These are phyloP conservation scores for Harringtonia aguacate DNA, from an alignment of 2,329 filamentous ascomycete species.

Conservation along the genomic window DNA sequence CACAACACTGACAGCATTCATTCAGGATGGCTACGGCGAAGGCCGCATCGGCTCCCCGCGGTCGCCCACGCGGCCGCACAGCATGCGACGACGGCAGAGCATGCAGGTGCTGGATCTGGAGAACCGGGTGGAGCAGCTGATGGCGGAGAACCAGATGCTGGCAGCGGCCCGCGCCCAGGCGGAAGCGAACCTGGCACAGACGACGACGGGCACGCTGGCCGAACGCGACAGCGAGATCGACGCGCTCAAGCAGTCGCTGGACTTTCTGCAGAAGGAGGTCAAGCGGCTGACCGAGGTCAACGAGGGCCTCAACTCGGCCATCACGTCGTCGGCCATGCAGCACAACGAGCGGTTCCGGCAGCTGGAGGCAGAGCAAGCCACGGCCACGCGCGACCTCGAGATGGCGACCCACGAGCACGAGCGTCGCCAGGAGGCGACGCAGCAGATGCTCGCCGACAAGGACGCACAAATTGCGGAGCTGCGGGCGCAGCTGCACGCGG, in stretches of 20 bases:
- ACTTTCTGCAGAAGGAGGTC: constrained; percentile 74
- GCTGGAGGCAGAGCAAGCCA: constrained; percentile 57
- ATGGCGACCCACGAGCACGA: constrained; percentile 55
- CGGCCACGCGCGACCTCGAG: constrained; percentile 57
- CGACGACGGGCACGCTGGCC: constrained; percentile 58
- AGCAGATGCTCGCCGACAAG: constrained; percentile 57
- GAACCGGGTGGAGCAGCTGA: constrained; percentile 69
- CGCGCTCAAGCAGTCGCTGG: constrained; percentile 65
- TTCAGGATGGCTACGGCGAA: constrained; percentile 85
- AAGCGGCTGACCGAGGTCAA: constrained; percentile 73
- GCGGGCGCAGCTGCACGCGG: constrained; percentile 65
- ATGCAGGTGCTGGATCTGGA: constrained; percentile 95
- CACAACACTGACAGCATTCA: too few species aligned
- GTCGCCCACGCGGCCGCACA: constrained; percentile 88
- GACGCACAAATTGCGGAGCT: constrained; percentile 74
- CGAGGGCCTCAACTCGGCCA: constrained; percentile 65
- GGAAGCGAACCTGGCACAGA: constrained; percentile 47
- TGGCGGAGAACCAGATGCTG: constrained; percentile 74
- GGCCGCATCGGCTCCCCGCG: constrained; percentile 75
- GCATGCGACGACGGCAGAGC: constrained; percentile 93
- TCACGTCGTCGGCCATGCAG: constrained; percentile 63
- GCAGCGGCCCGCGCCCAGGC: constrained; percentile 60
- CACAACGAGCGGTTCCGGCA: constrained; percentile 61
- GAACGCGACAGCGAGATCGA: constrained; percentile 85
- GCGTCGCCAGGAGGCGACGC: constrained; percentile 18